Percentiles rank a stretch among this genome's conserved stretches.
These are phyloP conservation scores for Edaphochlamys debaryana DNA, from an alignment of 139 green algal species.

Conservation along the genomic window DNA sequence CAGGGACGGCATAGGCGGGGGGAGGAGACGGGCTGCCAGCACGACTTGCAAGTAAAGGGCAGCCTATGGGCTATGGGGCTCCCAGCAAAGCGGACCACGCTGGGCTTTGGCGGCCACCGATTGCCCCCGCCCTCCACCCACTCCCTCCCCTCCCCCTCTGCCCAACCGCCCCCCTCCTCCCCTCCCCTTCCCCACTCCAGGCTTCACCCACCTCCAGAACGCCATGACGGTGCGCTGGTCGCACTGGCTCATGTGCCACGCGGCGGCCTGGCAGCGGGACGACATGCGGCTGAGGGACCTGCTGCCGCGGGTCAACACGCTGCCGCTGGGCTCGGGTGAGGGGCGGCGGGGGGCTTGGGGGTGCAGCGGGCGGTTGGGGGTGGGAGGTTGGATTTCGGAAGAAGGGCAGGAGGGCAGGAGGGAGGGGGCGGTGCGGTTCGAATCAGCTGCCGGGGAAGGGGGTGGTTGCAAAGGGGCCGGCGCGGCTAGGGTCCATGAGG, in stretches of 20 bases:
- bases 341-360: not conserved
- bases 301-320: constrained; percentile 85
- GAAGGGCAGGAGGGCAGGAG: not conserved
- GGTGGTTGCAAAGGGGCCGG: no score
- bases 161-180: not conserved
- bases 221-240: constrained; percentile 94
- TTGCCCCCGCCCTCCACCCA: no score
- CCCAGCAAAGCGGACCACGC: no score
- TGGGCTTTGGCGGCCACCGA: no score
- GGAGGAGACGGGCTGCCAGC: no score
- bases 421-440: no score
- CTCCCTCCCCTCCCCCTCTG: no score
- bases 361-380: not conserved
- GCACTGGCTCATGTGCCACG: constrained; percentile 96
- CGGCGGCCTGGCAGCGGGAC: constrained; percentile 93
- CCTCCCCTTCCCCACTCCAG: constrained; percentile 51
- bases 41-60: no score
- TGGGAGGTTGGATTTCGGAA: not conserved
- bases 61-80: no score
- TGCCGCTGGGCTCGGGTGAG: constrained; percentile 86
- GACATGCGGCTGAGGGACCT: constrained; percentile 91
- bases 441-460: no score
- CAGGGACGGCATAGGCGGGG: no score
- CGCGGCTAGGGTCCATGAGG: no score
- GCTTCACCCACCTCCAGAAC: constrained; percentile 97